Conservation (phyloP, 2,329 filamentous ascomycete genomes). For the Blumeria hordei region DNA sequence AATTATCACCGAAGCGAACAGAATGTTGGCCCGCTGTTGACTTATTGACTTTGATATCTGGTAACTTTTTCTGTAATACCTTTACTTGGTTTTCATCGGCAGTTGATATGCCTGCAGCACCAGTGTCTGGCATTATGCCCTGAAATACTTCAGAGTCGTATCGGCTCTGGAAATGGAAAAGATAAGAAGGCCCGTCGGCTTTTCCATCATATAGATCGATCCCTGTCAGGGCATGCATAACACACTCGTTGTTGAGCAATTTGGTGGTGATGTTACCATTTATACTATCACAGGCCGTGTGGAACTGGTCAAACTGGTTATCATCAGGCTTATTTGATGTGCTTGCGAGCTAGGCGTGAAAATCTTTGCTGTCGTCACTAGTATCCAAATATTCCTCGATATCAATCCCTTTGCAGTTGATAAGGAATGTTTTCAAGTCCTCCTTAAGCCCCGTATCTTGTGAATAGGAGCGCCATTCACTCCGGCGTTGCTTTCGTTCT, state of each 20-base stretch:
- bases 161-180: background rate
- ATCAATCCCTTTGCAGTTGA: background rate
- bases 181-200: background rate
- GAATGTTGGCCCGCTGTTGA: background rate
- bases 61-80: background rate
- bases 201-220: background rate
- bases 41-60: background rate
- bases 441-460: background rate
- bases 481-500: background rate
- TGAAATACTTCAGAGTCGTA: background rate
- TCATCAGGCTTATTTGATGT: background rate
- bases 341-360: background rate
- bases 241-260: background rate
- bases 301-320: conserved; percentile 4
- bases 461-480: background rate
- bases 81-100: background rate
- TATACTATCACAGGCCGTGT: background rate
- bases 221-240: too few species aligned
- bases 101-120: background rate
- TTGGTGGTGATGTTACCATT: background rate
- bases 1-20: background rate
- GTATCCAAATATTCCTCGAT: background rate
- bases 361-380: background rate
- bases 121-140: background rate
- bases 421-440: background rate